These are phyloP conservation scores for Cyclotella cryptica DNA, from an alignment of 108 stramenopile species.

Conservation along the genomic window DNA sequence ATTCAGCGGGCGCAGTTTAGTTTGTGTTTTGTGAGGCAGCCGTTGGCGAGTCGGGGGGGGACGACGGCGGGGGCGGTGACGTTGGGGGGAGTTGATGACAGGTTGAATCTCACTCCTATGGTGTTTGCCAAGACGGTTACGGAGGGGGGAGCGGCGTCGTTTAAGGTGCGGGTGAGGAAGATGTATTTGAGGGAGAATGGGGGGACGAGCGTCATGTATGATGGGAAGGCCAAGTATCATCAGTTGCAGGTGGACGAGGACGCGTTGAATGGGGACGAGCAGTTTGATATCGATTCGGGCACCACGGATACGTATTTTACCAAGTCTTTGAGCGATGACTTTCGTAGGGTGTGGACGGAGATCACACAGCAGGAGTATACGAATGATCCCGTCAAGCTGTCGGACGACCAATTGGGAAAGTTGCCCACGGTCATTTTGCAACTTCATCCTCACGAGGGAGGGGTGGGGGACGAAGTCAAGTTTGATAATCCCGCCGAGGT, in stretches of 20 bases:
- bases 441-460: constrained; percentile 53
- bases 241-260: constrained; percentile 51
- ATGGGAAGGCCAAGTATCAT: constrained; percentile 43
- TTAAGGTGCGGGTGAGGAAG: constrained; percentile 80
- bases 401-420: constrained; percentile 39
- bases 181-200: constrained; percentile 74
- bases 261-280: constrained; percentile 78
- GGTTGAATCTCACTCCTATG: constrained; percentile 86
- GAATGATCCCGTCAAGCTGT: constrained; percentile 59
- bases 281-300: constrained; percentile 94
- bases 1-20: constrained; percentile 84
- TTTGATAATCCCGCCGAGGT: constrained; percentile 50
- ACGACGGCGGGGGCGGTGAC: constrained; percentile 79
- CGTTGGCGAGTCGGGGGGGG: constrained; percentile 59
- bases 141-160: constrained; percentile 68
- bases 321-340: constrained; percentile 56
- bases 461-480: constrained; percentile 45
- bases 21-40: constrained; percentile 86
- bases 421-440: constrained; percentile 86
- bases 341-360: constrained; percentile 74
- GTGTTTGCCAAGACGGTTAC: constrained; percentile 80
- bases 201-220: constrained; percentile 50
- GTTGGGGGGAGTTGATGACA: constrained; percentile 83
- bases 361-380: constrained; percentile 80
- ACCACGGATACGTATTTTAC: constrained; percentile 94